phyloP scores from a whole-genome alignment of 345 rosid species.

The Theobroma cacao region DNA sequence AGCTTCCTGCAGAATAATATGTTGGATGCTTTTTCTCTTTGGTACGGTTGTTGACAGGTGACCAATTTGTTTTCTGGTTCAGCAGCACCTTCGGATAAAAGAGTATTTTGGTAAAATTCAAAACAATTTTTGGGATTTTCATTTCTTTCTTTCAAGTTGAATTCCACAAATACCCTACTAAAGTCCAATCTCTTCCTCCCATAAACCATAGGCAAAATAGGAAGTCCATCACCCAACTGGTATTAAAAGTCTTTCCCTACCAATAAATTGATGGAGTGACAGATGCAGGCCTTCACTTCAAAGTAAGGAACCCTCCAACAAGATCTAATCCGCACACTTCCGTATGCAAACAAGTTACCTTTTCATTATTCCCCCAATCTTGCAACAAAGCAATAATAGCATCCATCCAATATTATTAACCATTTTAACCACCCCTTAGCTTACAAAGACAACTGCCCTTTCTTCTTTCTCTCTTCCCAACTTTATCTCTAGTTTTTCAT shows the following conservation, averaged over 20 bases:
- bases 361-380: neutral
- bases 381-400: neutral
- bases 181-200: neutral
- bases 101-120: neutral
- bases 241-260: neutral
- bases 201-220: constrained; percentile 11
- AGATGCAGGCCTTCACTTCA: constrained; percentile 37
- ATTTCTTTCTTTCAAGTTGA: too few relatives aligned
- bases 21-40: neutral
- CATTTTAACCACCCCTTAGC: too few relatives aligned
- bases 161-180: neutral
- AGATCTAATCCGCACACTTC: constrained; percentile 28
- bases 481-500: neutral
- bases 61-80: neutral
- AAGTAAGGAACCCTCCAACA: constrained; percentile 38
- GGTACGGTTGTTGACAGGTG: neutral
- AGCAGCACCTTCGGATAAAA: neutral
- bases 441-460: neutral
- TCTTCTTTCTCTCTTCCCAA: neutral
- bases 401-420: neutral
- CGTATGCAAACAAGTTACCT: neutral
- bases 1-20: neutral
- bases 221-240: neutral
- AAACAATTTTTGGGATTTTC: too few relatives aligned
- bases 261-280: constrained; percentile 7